phyloP scores from a whole-genome alignment of 148 eudicot genomes.

The Dianthus caryophyllus region DNA sequence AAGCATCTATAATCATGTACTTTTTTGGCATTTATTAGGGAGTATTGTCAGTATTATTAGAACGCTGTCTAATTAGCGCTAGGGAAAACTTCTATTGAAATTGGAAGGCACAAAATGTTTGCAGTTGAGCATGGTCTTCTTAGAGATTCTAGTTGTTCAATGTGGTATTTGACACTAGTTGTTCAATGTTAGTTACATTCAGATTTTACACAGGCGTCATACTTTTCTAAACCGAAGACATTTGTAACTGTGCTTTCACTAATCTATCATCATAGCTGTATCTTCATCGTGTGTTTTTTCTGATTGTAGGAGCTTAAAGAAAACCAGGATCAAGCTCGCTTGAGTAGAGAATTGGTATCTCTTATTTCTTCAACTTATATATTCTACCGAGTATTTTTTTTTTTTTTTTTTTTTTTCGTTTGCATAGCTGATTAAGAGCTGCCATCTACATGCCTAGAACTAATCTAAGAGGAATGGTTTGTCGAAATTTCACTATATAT shows the following conservation, averaged over 20 bases:
- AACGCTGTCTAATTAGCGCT: no score
- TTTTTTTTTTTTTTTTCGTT: no score
- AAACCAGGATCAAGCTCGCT: constrained; percentile 64
- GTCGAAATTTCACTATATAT: neutral
- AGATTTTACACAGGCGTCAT: no score
- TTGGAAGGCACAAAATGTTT: no score
- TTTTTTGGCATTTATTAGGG: neutral
- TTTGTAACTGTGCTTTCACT: neutral
- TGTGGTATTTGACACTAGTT: no score
- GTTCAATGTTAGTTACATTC: no score
- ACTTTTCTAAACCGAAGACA: neutral
- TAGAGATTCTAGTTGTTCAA: no score
- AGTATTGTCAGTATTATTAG: no score
- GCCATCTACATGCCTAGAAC: neutral
- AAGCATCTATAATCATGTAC: neutral
- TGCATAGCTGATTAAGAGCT: no score
- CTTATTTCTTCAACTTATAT: constrained; percentile 13
- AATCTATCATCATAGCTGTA: neutral
- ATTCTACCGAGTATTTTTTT: neutral
- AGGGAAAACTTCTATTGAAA: no score
- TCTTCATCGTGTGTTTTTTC: neutral
- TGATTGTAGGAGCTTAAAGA: constrained; percentile 59
- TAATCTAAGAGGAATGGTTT: neutral
- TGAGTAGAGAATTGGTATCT: constrained; percentile 82
- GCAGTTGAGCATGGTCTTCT: no score